Conservation (phyloP, 139 green algal genomes). For the Closterium sp. region DNA sequence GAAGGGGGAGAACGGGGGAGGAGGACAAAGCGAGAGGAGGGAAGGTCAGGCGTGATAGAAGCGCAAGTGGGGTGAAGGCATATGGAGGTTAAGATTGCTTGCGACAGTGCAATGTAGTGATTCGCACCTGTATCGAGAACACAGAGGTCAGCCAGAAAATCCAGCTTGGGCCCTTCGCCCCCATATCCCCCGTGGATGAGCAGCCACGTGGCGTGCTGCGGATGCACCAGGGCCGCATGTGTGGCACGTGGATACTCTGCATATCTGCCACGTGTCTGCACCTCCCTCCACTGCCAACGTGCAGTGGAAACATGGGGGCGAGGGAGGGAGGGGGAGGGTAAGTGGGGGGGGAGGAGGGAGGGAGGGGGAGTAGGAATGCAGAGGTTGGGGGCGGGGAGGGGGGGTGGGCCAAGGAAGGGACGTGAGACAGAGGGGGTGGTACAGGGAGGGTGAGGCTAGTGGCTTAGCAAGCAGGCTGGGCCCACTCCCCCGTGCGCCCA, state of each 20-base stretch:
- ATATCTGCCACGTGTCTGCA: not conserved
- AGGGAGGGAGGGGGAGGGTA: not conserved
- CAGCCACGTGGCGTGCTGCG: not conserved
- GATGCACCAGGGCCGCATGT: conserved; percentile 23
- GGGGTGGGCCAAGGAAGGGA: too few relatives aligned
- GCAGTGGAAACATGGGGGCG: not conserved
- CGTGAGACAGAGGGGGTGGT: too few relatives aligned
- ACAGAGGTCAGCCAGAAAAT: not conserved
- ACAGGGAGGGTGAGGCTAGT: too few relatives aligned
- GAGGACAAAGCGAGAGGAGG: not conserved
- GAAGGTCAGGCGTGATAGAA: not conserved
- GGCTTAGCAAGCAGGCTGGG: too few relatives aligned
- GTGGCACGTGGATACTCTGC: not conserved
- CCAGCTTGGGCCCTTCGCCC: not conserved
- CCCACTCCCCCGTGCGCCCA: too few relatives aligned
- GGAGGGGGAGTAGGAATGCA: too few relatives aligned
- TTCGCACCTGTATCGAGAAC: not conserved
- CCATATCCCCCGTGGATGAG: conserved; percentile 29
- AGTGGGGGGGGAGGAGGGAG: too few relatives aligned
- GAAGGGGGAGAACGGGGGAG: not conserved
- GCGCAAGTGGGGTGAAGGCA: not conserved
- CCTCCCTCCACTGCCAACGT: not conserved
- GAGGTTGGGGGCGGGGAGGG: too few relatives aligned
- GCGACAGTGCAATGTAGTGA: not conserved
- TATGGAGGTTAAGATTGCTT: not conserved